Evolutionary conservation across 306 rosid species (phyloP), one percentile per base, ranked within the genome.

Genomic region (Quercus berberidifolia): DNA sequence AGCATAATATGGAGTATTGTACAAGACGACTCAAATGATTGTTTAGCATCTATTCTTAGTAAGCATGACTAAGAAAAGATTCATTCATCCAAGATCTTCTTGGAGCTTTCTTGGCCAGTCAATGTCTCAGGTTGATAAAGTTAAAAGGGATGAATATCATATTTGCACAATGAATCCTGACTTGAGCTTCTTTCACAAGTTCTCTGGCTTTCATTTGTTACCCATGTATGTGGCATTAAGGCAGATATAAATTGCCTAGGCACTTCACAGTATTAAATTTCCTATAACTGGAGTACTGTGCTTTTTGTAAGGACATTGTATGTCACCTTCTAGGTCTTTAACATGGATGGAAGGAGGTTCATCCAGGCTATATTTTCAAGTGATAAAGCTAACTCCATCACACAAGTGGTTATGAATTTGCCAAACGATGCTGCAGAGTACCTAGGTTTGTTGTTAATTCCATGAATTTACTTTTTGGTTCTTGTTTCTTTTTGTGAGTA

Each of bases 271-370:
- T 71, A 65, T 28, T 75, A 38, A 25, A 52, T 75, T 35, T 57
- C 49, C 71, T 82, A 59, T 65, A 54, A 14, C 73, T 79, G 41
- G 74, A 31, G n/a, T 41, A 73, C 78, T 76, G 55, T 71, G 55
- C 67, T 71, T 64, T 80, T 58, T 82, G 57, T 25, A 68, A 63
- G 25, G 31, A 67, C 65, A 74, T 71, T 51, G 43, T 79, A 78
- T 82, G 73, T 80, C 52, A 20, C 68, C 71, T 81, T 77, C 41
- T 78, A 95, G 99, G 92, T 88, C 82, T 95, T 91, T 74, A 95
- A 93, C 86, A 93, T 93, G 98, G 99, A 93, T 33, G 99, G 94
- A 79, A 92, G 99, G 88, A 92, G 99, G 83, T 93, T 95, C 93
- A 93, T 95, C 67, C 73, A 68, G 62, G 91, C 99, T 57, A 83